Evolutionary conservation across 2,329 filamentous ascomycete genomes (phyloP), one percentile per base, ranked within the genome.

Genomic region (Fusarium fracticaudum): DNA sequence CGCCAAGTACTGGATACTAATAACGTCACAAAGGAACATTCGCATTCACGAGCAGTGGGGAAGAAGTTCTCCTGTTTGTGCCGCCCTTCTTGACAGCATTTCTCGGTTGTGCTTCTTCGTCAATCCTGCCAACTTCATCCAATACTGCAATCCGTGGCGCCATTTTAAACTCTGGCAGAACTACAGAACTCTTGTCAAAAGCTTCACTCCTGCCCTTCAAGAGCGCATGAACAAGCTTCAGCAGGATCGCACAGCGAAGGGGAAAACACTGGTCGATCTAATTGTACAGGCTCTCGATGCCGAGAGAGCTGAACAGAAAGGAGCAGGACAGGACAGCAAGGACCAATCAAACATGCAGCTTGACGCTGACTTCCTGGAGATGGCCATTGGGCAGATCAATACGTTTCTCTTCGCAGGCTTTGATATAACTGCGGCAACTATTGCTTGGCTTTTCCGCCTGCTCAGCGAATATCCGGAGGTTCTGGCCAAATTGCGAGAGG

Each of bases 401-500:
- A 55, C 74, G 8, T 83, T 84, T 62, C 74, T 84, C 14, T 82
- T 84, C 31, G 83, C 80, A 0, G 83, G 83, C 3, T 79, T 83
- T 48, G 83, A 84, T 48, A 84, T 81, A 7, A 84, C 82, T 1
- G 79, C 81, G 1, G 77, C 79, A 18, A 80, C 81, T 2, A 75
- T 84, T 14, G 82, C 79, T 48, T 83, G 79, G 66, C 77, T 83
- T 69, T 72, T 77, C 10, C 79, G 81, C 43, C 35, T 77, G 2
- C 68, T 84, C 1, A 76, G 79, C 24, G 76, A 80, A 29, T 54
- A 84, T 51, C 81, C 82, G 7, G 67, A 72, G 7, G 74, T 75
- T 31, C 61, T 83, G 33, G 77, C 69, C 3, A 79, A 77, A 47
- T 17, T 85, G 6, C 80, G 81, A 38, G 79, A 77, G 18, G 84